Evolutionary conservation across 2,329 filamentous ascomycete genomes (phyloP).

Genomic region (Penicillium psychrosexuale): DNA sequence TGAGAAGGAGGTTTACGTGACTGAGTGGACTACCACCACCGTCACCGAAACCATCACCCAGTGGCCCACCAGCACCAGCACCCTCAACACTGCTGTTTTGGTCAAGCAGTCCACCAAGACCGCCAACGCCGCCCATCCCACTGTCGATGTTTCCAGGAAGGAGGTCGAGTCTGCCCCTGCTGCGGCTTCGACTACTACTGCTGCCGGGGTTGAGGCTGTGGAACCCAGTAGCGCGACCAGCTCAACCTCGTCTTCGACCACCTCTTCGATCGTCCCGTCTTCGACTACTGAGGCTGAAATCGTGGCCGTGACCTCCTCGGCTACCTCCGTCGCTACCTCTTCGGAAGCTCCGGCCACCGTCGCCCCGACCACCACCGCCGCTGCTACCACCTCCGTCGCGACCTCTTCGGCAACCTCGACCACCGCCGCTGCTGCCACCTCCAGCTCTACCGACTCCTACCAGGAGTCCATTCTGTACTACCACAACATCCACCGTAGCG

Average conservation of each 20-base stretch:
- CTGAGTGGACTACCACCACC: slow-evolving; percentile 37
- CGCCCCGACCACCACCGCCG: slow-evolving; percentile 25
- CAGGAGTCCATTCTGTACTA: slow-evolving; percentile 54
- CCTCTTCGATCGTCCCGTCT: not conserved
- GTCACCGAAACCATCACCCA: slow-evolving; percentile 36
- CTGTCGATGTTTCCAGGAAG: slow-evolving; percentile 15
- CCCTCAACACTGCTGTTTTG: slow-evolving; percentile 13
- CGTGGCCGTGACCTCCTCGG: slow-evolving; percentile 38
- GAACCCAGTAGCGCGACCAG: slow-evolving; percentile 16
- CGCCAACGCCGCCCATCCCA: slow-evolving; percentile 2
- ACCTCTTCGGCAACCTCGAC: slow-evolving; percentile 30
- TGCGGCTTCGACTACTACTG: not conserved
- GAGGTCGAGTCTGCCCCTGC: slow-evolving; percentile 7
- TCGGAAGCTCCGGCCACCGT: not conserved
- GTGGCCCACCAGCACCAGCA: slow-evolving; percentile 24
- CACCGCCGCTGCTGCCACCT: slow-evolving; percentile 36
- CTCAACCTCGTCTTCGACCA: not conserved
- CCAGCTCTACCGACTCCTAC: slow-evolving; percentile 31
- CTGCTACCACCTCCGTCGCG: slow-evolving; percentile 25
- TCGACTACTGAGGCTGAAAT: slow-evolving; percentile 22
- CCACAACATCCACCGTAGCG: slow-evolving; percentile 83
- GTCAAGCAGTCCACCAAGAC: slow-evolving; percentile 11
- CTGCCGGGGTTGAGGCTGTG: not conserved
- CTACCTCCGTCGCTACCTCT: slow-evolving; percentile 31
- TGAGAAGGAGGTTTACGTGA: slow-evolving; percentile 37